Evolutionary conservation across 208 protist species (phyloP), one percentile per base, ranked within the genome.

Genomic region (Phytomonas sp.): DNA sequence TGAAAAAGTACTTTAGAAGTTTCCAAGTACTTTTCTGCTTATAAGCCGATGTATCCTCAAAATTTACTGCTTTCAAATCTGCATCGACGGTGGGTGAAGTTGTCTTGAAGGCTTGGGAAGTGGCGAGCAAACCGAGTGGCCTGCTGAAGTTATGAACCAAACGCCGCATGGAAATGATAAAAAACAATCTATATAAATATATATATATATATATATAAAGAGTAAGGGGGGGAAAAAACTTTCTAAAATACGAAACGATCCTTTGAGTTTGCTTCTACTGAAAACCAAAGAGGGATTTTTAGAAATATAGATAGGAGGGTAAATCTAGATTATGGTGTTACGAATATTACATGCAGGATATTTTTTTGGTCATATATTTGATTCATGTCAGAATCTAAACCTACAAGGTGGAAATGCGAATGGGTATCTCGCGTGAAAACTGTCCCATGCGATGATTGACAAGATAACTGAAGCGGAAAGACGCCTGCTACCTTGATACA

Each of bases 1-100:
- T 73, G 46, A 79, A 63, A 34, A 96, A 76, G 2, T 87, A 81
- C 72, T 92, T 90, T 62, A 93, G 60, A n/a, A 96, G 77, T 65
- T 85, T 84, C 78, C 76, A 91, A 20, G 80, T 66, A 7, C 87
- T 90, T 60, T 83, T 83, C 36, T 87, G 64, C 60, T 79, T 73
- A 80, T 89, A 96, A 28, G 82, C 78, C 36, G 79, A 80, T 53
- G 73, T 33, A 62, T 93, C 87, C 43, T 83, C 69, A 66, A 95
- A 95, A 73, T 91, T 71, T 15, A 79, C 71, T 15, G 71, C 66
- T 34, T 68, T 71, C 28, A 60, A 62, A 40, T 70, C 32, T 26
- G 59, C 63, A 15, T 61, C 63, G 7, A 56, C 63, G 8, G 62
- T 15, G 20, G 33, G 13, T 26, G 62, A 26, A 23, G 68, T 72